Evolutionary conservation across 306 rosid species (phyloP), one percentile per base, ranked within the genome.

Genomic region (Gillenia trifoliata): DNA sequence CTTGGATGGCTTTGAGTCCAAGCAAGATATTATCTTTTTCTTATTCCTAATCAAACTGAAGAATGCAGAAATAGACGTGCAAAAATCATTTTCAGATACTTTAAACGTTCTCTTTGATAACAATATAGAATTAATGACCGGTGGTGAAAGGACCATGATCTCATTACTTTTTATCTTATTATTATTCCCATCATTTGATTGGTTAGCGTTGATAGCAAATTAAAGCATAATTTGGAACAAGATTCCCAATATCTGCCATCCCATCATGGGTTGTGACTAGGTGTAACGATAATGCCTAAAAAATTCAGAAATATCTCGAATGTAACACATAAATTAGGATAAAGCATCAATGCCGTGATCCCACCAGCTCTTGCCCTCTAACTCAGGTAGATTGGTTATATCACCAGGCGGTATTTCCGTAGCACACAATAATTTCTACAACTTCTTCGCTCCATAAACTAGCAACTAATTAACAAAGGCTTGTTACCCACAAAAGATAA

Each of bases 241-340:
- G 75, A 56, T 36, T 12, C 56, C 61, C 11, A 3, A n/a, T 38
- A 15, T 9, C 22, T 8, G 36, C 56, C 38, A 1, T 16, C 75
- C 76, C 49, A 72, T 41, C 57, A 29, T 40, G 76, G 76, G 38
- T 28, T 60, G 57, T 72, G 68, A 28, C 41, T 6, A 56, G 11
- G 6, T 28, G 66, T 29, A 11, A 62, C 13, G 66, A 13, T 41
- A 72, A 10, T 38, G 38, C 75, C 75, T 25, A 9, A 17, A 23
- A 11, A 11, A 10, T 2, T 28, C 40, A 41, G 34, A 60, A 40
- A 50, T 19, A 72, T 41, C 22, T 40, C 11, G 56, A 72, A 72
- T 59, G 19, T n/a, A 59, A 33, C 56, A 26, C 68, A 17, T 36
- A 3, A 25, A 38, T 25, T 38, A 16, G 9, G 54, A 38, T 8